These are phyloP conservation scores for Lactarius trivialis DNA, from an alignment of 768 basidiomycete species.

Conservation along the genomic window DNA sequence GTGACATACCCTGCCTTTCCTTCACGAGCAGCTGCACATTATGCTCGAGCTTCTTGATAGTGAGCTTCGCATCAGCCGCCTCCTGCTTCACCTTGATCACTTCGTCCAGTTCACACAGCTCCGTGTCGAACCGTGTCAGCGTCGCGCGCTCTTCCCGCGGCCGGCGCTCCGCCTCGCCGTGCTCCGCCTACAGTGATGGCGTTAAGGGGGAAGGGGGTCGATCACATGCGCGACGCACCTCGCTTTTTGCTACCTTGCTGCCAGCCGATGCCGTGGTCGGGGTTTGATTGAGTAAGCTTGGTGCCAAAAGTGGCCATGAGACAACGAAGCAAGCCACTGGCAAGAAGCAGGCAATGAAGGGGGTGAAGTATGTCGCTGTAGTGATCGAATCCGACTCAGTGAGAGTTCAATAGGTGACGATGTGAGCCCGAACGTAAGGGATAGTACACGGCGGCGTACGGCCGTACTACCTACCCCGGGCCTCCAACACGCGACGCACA, in stretches of 20 bases:
- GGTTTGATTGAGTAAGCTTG: too few relatives aligned
- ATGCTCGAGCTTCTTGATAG: conserved; percentile 61
- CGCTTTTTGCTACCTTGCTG: conserved; percentile 2
- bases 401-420: too few relatives aligned
- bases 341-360: too few relatives aligned
- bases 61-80: conserved; percentile 59
- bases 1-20: conserved; percentile 53
- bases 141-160: conserved; percentile 84
- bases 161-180: conserved; percentile 59
- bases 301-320: too few relatives aligned
- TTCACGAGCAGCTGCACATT: conserved; percentile 55
- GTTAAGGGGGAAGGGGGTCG: neutral
- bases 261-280: too few relatives aligned
- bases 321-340: too few relatives aligned
- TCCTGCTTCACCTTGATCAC: conserved; percentile 74
- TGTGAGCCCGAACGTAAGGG: too few relatives aligned
- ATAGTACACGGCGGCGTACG: too few relatives aligned
- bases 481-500: too few relatives aligned
- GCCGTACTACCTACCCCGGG: too few relatives aligned
- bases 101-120: conserved; percentile 75
- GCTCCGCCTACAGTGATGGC: conserved; percentile 38
- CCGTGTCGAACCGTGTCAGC: conserved; percentile 80
- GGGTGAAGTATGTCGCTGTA: too few relatives aligned
- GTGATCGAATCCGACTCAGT: too few relatives aligned
- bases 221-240: neutral